These are phyloP conservation scores for Cryphonectria carpinicola DNA, from an alignment of 2,329 filamentous ascomycete species.

Conservation along the genomic window DNA sequence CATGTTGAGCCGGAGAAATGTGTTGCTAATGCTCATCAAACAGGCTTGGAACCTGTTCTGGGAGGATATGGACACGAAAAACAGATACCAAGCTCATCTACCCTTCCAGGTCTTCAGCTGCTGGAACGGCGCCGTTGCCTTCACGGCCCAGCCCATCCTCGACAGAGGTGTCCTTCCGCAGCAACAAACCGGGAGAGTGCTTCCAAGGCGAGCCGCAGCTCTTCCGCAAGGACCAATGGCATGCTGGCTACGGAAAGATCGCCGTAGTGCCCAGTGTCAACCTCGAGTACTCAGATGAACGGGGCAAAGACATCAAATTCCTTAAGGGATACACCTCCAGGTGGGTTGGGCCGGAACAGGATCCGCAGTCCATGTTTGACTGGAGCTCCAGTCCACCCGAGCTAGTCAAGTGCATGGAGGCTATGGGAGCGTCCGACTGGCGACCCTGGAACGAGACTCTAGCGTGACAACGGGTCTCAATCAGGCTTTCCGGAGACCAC, in stretches of 20 bases:
- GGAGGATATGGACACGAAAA: slow-evolving; percentile 45
- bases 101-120: slow-evolving; percentile 65
- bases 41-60: slow-evolving; percentile 56
- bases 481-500: background rate
- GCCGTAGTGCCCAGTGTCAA: slow-evolving; percentile 61
- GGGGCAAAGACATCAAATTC: slow-evolving; percentile 50
- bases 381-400: slow-evolving; percentile 49
- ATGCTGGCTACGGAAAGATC: slow-evolving; percentile 52
- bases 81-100: slow-evolving; percentile 39
- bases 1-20: no score
- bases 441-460: slow-evolving; percentile 44
- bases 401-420: slow-evolving; percentile 53
- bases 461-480: background rate
- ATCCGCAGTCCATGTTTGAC: slow-evolving; percentile 38
- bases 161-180: slow-evolving; percentile 51
- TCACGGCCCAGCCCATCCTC: slow-evolving; percentile 53
- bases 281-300: slow-evolving; percentile 56
- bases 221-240: slow-evolving; percentile 63
- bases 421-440: slow-evolving; percentile 47
- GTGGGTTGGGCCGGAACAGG: slow-evolving; percentile 38
- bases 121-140: slow-evolving; percentile 61
- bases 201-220: slow-evolving; percentile 58
- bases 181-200: slow-evolving; percentile 49
- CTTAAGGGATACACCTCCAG: slow-evolving; percentile 53
- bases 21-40: background rate